phyloP scores from a whole-genome alignment of 768 basidiomycete genomes.

The Gloeopeniophorella convolvens region DNA sequence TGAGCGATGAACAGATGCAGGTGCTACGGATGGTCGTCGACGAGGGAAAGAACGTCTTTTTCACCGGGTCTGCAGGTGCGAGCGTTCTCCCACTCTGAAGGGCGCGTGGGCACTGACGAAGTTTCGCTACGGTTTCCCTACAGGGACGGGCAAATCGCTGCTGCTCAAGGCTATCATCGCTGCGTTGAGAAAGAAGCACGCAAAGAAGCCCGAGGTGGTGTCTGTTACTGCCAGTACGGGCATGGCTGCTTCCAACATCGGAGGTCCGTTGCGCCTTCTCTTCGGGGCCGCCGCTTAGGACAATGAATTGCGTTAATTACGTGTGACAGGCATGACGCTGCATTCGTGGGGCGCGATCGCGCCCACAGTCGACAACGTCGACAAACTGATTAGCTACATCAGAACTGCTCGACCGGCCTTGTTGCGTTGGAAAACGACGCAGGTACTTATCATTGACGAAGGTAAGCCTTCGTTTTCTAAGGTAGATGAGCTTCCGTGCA shows the following conservation, averaged over 20 bases:
- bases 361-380: slow-evolving; percentile 39
- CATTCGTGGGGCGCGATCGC: slow-evolving; percentile 60
- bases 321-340: slow-evolving; percentile 43
- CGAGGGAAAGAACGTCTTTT: slow-evolving; percentile 55
- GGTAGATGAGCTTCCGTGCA: background rate
- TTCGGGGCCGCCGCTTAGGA: background rate
- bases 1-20: slow-evolving; percentile 48
- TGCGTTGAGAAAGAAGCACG: slow-evolving; percentile 41
- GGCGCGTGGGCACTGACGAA: background rate
- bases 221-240: slow-evolving; percentile 57
- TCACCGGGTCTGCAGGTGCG: slow-evolving; percentile 61
- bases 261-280: slow-evolving; percentile 40
- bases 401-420: slow-evolving; percentile 47
- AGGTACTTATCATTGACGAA: slow-evolving; percentile 62
- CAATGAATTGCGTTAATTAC: slow-evolving; percentile 27
- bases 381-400: slow-evolving; percentile 44
- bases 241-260: slow-evolving; percentile 67
- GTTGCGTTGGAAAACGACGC: slow-evolving; percentile 50
- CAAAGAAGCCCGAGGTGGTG: slow-evolving; percentile 37
- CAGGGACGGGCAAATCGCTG: slow-evolving; percentile 62
- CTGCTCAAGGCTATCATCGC: slow-evolving; percentile 52
- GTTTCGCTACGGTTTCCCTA: background rate
- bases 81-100: background rate
- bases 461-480: slow-evolving; percentile 28
- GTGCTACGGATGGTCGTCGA: slow-evolving; percentile 49